phyloP scores from a whole-genome alignment of 1,139 yeast species.

The Candida frijolesensis region DNA sequence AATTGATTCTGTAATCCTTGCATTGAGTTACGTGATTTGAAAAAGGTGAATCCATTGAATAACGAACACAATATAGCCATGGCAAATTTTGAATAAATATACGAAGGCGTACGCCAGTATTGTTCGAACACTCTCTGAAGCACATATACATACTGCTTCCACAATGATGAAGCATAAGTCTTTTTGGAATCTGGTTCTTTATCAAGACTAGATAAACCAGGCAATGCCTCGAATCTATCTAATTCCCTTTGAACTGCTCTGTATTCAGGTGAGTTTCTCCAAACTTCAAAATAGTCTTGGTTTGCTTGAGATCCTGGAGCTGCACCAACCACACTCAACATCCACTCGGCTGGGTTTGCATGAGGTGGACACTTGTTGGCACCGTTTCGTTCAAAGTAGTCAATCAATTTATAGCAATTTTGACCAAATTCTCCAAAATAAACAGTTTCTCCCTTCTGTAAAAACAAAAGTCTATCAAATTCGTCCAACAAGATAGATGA shows the following conservation, averaged over 20 bases:
- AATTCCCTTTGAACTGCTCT: conserved; percentile 19
- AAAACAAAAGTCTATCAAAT: conserved; percentile 38
- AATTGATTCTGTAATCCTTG: conserved; percentile 53
- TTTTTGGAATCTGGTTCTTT: conserved; percentile 21
- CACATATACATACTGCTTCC: conserved; percentile 25
- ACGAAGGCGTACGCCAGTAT: conserved; percentile 47
- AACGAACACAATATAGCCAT: conserved; percentile 41
- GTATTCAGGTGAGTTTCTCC: conserved; percentile 34
- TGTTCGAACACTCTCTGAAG: conserved; percentile 32
- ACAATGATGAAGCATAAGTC: conserved; percentile 24
- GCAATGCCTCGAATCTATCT: conserved; percentile 4
- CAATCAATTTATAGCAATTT: conserved; percentile 48
- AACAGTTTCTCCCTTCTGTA: conserved; percentile 56
- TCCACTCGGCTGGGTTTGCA: conserved; percentile 62
- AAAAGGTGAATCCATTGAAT: conserved; percentile 50
- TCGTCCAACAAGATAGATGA: conserved; percentile 40
- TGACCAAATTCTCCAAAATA: conserved; percentile 68
- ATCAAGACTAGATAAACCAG: neutral
- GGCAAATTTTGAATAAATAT: conserved; percentile 42
- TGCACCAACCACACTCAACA: conserved; percentile 54
- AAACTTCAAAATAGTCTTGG: conserved; percentile 36
- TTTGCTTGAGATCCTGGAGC: conserved; percentile 40
- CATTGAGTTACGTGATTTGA: conserved; percentile 26
- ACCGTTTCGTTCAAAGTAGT: conserved; percentile 61
- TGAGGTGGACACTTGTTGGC: conserved; percentile 42